A percentile compares a stretch with the other conserved stretches of the same genome.
Conservation (phyloP, 2,329 filamentous ascomycete species). For the Penicillium sp. region DNA sequence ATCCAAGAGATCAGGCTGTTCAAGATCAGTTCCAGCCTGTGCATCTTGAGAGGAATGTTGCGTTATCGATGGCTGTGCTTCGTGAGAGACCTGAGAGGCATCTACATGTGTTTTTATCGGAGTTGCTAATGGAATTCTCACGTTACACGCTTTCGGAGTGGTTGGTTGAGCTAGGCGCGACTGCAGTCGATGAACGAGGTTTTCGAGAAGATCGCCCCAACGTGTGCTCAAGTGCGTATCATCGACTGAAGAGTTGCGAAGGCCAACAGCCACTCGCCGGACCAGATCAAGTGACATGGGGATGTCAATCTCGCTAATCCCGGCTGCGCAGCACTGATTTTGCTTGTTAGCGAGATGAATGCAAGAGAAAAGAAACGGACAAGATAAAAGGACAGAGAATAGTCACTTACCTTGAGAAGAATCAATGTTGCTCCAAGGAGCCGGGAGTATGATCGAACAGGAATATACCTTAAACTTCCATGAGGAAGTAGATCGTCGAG, state of each 20-base stretch:
- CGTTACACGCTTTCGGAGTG: not conserved
- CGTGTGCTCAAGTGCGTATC: slow-evolving; percentile 8
- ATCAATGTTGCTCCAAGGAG: slow-evolving; percentile 57
- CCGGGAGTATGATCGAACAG: slow-evolving; percentile 56
- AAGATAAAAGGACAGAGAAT: not conserved
- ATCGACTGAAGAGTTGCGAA: slow-evolving; percentile 4
- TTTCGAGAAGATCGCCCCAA: slow-evolving; percentile 11
- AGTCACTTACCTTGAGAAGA: slow-evolving; percentile 46
- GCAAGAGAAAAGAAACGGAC: not conserved
- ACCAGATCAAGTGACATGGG: slow-evolving; percentile 1
- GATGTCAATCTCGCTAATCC: slow-evolving; percentile 1
- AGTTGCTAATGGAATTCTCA: not conserved
- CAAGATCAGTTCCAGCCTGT: not conserved
- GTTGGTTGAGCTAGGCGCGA: not conserved
- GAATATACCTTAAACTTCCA: slow-evolving; percentile 52
- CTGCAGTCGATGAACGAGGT: not conserved
- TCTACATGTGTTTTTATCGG: not conserved
- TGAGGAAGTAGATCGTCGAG: slow-evolving; percentile 50
- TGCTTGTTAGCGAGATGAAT: not conserved
- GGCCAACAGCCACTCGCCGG: not conserved
- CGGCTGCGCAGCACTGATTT: not conserved
- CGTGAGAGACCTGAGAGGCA: not conserved
- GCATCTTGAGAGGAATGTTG: not conserved
- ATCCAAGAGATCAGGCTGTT: not conserved
- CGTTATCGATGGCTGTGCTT: not conserved